Conservation (phyloP, 75 land plant genomes). For the Ceratopteris richardii region DNA sequence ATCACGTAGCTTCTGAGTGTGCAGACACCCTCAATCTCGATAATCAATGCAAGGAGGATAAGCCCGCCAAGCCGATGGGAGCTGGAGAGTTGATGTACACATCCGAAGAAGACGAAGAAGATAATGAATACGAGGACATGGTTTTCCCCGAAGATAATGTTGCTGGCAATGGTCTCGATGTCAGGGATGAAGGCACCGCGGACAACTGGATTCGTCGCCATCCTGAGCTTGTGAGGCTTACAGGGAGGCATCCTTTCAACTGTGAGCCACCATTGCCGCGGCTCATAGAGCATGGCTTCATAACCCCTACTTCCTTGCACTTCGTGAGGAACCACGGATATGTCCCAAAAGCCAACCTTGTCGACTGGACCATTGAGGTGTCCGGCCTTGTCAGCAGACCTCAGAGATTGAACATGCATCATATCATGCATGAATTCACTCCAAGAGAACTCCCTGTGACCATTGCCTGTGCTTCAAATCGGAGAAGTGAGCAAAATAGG, state of each 20-base stretch:
- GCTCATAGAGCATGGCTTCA: constrained; percentile 83
- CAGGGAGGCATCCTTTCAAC: constrained; percentile 96
- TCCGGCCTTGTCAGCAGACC: constrained; percentile 66
- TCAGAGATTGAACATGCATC: constrained; percentile 46
- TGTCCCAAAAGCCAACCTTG: constrained; percentile 46
- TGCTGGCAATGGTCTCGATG: constrained; percentile 20
- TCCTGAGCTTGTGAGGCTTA: constrained; percentile 71
- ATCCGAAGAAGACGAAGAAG: constrained; percentile 16
- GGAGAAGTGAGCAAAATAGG: constrained; percentile 92
- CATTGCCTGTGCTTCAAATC: constrained; percentile 89
- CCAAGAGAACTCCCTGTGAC: constrained; percentile 70
- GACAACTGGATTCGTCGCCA: constrained; percentile 74
- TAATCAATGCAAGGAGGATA: too few relatives aligned
- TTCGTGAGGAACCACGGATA: constrained; percentile 94
- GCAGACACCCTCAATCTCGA: too few relatives aligned
- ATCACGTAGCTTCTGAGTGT: too few relatives aligned
- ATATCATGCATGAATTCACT: constrained; percentile 46
- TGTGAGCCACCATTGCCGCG: constrained; percentile 57
- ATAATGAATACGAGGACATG: not conserved
- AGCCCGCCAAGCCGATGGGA: too few relatives aligned
- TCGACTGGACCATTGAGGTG: constrained; percentile 47
- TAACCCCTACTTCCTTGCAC: constrained; percentile 82
- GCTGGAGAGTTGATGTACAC: too few relatives aligned
- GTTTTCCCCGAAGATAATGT: constrained; percentile 1
- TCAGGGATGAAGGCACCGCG: constrained; percentile 62